Conservation (phyloP, 257 asterid species). For the Fraxinus excelsior region DNA sequence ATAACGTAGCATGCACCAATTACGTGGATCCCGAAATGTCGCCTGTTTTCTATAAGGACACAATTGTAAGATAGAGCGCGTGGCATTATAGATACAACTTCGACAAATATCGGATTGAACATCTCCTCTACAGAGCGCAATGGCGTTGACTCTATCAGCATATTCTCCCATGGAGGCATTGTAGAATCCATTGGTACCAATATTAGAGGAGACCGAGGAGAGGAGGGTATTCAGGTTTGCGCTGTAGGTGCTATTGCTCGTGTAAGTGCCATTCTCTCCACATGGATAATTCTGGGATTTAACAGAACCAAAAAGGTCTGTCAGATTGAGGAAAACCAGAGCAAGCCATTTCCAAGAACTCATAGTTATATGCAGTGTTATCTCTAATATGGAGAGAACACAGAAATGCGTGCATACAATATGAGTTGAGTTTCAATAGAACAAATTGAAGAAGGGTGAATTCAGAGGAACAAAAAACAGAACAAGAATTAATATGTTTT, state of each 20-base stretch:
- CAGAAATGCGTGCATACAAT: no score
- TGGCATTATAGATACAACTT: constrained; percentile 5
- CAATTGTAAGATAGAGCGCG: background rate
- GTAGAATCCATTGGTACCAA: constrained; percentile 32
- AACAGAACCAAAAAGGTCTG: background rate
- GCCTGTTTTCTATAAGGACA: constrained; percentile 28
- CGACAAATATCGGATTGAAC: constrained; percentile 22
- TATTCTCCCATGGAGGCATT: constrained; percentile 30
- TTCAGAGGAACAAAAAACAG: background rate
- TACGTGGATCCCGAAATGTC: background rate
- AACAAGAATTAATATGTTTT: background rate
- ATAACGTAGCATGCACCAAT: constrained; percentile 12
- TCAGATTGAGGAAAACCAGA: background rate
- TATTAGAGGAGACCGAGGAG: constrained; percentile 26
- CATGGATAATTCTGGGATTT: background rate
- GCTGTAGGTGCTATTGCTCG: constrained; percentile 17
- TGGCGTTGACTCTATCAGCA: constrained; percentile 25
- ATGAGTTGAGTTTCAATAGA: background rate
- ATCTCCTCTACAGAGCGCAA: constrained; percentile 40
- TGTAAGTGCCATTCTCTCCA: constrained; percentile 24
- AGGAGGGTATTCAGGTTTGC: constrained; percentile 30
- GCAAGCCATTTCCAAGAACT: constrained; percentile 1
- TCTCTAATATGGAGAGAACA: no score
- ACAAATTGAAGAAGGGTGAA: background rate
- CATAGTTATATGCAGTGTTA: background rate